Percentiles rank a stretch among this genome's conserved stretches.
phyloP scores from a whole-genome alignment of 371 early-diverging fungal genomes.

The Nosema muscidifuracis region DNA sequence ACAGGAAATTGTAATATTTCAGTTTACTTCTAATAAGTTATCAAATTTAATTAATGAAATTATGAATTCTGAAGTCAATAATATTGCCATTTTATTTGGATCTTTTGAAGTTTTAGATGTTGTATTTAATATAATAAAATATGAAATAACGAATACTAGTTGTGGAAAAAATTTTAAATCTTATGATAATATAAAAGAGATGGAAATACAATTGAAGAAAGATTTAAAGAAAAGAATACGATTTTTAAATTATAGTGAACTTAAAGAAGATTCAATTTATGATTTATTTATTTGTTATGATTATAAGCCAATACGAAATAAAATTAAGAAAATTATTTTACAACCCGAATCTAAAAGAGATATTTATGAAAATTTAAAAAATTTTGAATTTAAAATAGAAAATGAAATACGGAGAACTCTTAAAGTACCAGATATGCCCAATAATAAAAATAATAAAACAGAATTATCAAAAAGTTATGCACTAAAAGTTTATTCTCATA shows the following conservation, averaged over 20 bases:
- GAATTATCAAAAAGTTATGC: neutral
- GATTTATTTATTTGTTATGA: neutral
- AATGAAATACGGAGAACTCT: neutral
- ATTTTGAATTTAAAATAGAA: neutral
- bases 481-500: neutral
- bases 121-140: neutral
- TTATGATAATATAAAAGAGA: too few species aligned
- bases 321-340: neutral
- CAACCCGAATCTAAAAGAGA: neutral
- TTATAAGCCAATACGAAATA: neutral
- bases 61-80: neutral
- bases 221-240: too few species aligned
- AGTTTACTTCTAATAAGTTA: neutral
- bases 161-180: too few species aligned
- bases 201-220: too few species aligned
- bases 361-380: neutral
- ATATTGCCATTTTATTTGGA: neutral
- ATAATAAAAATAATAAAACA: neutral
- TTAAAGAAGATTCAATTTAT: too few species aligned
- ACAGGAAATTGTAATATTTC: neutral
- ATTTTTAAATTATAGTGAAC: too few species aligned
- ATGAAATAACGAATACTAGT: too few species aligned
- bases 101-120: neutral
- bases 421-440: neutral
- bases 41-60: neutral